Evolutionary conservation across 441 rosid genomes (phyloP).

Genomic region (Erodium chrysanthum): DNA sequence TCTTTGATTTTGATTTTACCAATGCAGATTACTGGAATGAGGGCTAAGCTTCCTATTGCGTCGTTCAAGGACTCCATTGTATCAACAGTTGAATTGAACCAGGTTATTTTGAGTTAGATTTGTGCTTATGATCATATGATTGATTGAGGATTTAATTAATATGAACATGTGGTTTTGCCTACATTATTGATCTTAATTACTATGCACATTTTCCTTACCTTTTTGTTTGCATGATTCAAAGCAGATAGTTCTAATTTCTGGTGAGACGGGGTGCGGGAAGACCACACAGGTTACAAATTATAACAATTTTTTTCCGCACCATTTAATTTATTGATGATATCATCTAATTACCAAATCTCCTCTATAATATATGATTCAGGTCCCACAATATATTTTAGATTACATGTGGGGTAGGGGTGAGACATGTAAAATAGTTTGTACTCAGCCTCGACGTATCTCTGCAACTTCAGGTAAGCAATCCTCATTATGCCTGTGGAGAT

Average conservation of each 20-base stretch:
- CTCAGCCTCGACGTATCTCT: conserved; percentile 97
- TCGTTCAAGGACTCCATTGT: neutral
- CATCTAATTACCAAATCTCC: neutral
- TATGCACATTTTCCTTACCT: neutral
- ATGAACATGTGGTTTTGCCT: neutral
- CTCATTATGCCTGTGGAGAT: conserved; percentile 9
- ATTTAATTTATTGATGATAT: too few relatives aligned
- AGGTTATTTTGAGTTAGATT: neutral
- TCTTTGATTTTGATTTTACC: neutral
- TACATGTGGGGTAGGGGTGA: conserved; percentile 67
- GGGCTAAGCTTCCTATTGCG: conserved; percentile 4
- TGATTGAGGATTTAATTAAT: neutral
- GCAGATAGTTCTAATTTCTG: conserved; percentile 1
- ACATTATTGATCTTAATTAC: neutral
- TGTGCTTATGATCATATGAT: neutral
- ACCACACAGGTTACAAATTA: conserved; percentile 5
- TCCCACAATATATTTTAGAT: conserved; percentile 83
- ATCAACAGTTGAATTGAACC: neutral
- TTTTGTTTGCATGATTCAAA: neutral
- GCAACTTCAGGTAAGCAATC: conserved; percentile 66
- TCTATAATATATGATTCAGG: conserved; percentile 34
- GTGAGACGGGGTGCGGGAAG: conserved; percentile 4
- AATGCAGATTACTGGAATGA: neutral
- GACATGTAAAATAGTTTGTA: conserved; percentile 83
- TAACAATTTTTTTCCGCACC: too few relatives aligned